Evolutionary conservation across 495 filamentous ascomycete species (phyloP), one percentile per base, ranked within the genome.

Genomic region (Aspergillus panamensis): DNA sequence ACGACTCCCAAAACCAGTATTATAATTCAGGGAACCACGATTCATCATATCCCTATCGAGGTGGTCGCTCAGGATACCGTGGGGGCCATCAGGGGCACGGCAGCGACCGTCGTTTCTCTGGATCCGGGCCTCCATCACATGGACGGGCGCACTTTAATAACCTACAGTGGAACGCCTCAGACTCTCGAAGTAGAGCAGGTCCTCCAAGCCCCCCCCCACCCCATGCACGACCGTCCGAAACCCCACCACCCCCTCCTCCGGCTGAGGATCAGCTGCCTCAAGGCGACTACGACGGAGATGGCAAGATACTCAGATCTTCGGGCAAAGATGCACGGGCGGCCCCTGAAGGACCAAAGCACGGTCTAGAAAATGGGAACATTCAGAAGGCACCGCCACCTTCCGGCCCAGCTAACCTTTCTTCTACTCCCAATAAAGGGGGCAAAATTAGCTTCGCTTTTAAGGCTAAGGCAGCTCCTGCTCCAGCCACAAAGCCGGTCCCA

Each of bases 371-470:
- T 52, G 64, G 56, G 10, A 63, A 63, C 58, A 39, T 59, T 10
- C 67, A 75, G 43, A 81, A 81, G 73, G 72, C 71, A 30, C 81
- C 80, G 8, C 77, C 80, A 25, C 66, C 68, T 13, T 43, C 52
- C 21, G 73, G 68, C 44, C 75, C 82, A 57, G 68, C 80, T 13
- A 69, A 77, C 14, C 69, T 74, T 6, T 73, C 81, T 21, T 75
- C 81, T 37, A 77, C 82, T 21, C 73, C 80, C 50, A 77, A 76
- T 43, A 83, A 80, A 72, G 82, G 78, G 14, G 86, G 85, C 37
- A 93, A 91, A 68, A 90, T 96, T 63, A 91, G 89, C 64, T 96
- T 96, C 70, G 87, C 90, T 12, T 87, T 96, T 70, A 95, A 94
- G 67, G 76, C 84, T 0, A 94, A 94, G 58, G 72, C 83, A 19